These are phyloP conservation scores for Dalechampia spathulata DNA, from an alignment of 441 rosid genomes.

Conservation along the genomic window DNA sequence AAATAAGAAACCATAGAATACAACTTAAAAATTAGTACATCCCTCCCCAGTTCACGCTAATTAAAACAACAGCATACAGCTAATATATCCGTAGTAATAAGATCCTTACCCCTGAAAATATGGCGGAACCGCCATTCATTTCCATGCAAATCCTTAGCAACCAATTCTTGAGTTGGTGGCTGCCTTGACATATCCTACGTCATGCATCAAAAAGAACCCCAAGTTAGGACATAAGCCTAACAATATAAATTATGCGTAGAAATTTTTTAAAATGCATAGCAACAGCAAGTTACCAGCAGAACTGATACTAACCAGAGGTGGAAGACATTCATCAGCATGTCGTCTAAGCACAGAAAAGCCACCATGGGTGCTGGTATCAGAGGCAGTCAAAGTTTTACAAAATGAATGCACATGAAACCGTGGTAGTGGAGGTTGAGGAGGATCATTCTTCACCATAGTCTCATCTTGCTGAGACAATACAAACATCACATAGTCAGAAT, in stretches of 20 bases:
- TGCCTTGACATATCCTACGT: conserved; percentile 78
- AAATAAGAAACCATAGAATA: too few species aligned
- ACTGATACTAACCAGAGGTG: conserved; percentile 55
- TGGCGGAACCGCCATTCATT: conserved; percentile 83
- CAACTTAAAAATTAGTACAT: too few species aligned
- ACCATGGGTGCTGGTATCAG: conserved; percentile 93
- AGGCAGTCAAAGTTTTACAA: conserved; percentile 84
- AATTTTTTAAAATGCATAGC: not conserved
- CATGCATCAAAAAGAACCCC: not conserved
- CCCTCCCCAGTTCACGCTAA: not conserved
- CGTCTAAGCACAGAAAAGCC: conserved; percentile 86
- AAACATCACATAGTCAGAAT: not conserved
- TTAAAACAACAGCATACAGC: not conserved
- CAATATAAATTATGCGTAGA: not conserved
- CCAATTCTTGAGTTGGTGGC: conserved; percentile 85
- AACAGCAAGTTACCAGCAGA: not conserved
- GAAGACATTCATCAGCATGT: conserved; percentile 90
- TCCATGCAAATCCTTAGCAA: conserved; percentile 80
- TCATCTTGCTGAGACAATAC: conserved; percentile 51
- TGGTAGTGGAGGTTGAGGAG: conserved; percentile 35
- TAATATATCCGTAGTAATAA: too few species aligned
- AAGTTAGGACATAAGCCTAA: too few species aligned
- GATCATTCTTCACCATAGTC: conserved; percentile 35
- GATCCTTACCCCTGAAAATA: conserved; percentile 59
- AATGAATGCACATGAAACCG: conserved; percentile 71